Base-by-base conservation (phyloP, 345 rosid species). In the Citrus trifoliata region DNA sequence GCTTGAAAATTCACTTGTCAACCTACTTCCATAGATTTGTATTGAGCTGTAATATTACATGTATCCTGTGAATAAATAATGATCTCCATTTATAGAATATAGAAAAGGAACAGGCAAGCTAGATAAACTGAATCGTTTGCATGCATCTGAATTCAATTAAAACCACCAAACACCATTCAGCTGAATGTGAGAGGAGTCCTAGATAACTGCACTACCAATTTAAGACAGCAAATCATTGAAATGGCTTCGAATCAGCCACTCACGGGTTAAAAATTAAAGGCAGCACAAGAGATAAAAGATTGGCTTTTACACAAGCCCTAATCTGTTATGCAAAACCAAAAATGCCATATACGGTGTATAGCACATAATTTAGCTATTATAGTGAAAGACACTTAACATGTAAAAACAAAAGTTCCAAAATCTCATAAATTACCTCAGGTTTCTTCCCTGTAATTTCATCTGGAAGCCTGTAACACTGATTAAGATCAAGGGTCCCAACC, bases 401-500 rank as follows among this genome's bases (percentile, higher is more conserved):
- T 13, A 53, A 70, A 69, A 63, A 21, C 12, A 38, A 35, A 73
- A 46, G 1, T 32, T 55, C 55, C 55, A 73, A 12, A 9, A 79
- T 70, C 53, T 38, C 27, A 58, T 21, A 42, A 66, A 28, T 71
- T 84, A 93, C 97, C 97, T 92, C 87, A 64, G 98, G 97, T 85
- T 83, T 95, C 76, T 81, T 87, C 80, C 97, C 99, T 42, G 89
- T 76, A 16, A 93, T 95, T 88, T 95, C 99, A 77, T 90, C 96
- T 1, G 95, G 94, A 83, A 95, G 97, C 82, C 88, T 86, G 32
- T 88, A 81, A 79, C 98, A 92, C 78, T 88, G 93, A 86, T 91
- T 95, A 80, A 95, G 87, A 88, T 95, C 98, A 78, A 95, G 98
- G 81, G 89, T 88, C 46, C 96, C 97, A 70, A 95, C 93, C 24